Base-by-base conservation (phyloP, 2,329 filamentous ascomycete genomes). In the Colletotrichum melonis region DNA sequence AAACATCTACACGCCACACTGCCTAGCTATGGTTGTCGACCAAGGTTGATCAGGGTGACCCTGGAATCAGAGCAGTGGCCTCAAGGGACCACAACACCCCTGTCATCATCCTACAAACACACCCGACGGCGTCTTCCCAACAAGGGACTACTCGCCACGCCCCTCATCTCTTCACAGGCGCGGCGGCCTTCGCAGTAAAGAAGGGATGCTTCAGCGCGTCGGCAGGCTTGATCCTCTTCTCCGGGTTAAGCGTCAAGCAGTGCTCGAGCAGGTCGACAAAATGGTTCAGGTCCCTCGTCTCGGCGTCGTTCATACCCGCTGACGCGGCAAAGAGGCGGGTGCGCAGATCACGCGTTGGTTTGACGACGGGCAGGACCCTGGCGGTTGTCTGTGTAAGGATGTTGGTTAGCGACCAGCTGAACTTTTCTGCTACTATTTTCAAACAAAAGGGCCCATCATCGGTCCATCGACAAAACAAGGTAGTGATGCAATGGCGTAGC, bases 171-270 rank as follows among this genome's bases (percentile, higher is more conserved):
- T 73, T 77, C 67, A 72, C 68, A 38, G 70, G 63, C 38, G 69
- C 73, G 54, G 67, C 74, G 69, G 81, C 79, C 80, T 82, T 83
- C 28, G 87, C 84, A 30, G 84, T 86, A 78, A 98, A 95, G 83
- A 98, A 98, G 1, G 94, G 94, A 85, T 98, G 96, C 79, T 92
- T 92, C 78, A 98, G 85, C 62, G 97, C 97, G 79, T 98, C 95
- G 16, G 89, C 87, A 0, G 97, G 94, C 59, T 94, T 96, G 78
- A 97, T 94, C 75, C 97, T 90, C 87, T 97, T 97, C 81, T 98
- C 95, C 1, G 96, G 95, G 80, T 98, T 98, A 76, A 98, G 88
- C 72, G 92, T 91, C 75, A 99, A 87, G 80, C 95, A 98, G 68
- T 93, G 92, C 79, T 98, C 95, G 70, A 99, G 85, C 62, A 99